These are phyloP conservation scores for Schwanniomyces occidentalis DNA, from an alignment of 805 yeast species.

Conservation along the genomic window DNA sequence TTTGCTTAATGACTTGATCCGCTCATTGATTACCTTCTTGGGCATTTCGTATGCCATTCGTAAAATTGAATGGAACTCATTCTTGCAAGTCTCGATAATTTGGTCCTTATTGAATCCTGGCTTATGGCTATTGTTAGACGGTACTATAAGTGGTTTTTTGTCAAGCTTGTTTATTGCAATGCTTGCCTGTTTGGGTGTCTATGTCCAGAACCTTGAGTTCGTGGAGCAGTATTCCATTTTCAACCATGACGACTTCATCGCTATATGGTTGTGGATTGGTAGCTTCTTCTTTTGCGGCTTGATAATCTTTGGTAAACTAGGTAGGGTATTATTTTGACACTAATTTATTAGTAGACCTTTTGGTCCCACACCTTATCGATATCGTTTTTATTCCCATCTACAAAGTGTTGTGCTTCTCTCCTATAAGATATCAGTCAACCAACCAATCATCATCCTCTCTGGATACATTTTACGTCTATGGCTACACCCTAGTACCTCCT, in stretches of 20 bases:
- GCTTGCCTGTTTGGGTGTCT: slow-evolving; percentile 32
- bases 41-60: slow-evolving; percentile 74
- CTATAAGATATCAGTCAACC: too few species aligned
- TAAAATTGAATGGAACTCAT: slow-evolving; percentile 66
- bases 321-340: slow-evolving; percentile 53
- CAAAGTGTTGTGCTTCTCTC: too few species aligned
- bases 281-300: slow-evolving; percentile 68
- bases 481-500: too few species aligned
- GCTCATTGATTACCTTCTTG: slow-evolving; percentile 58
- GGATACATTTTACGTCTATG: too few species aligned
- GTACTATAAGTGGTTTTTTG: slow-evolving; percentile 53
- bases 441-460: too few species aligned
- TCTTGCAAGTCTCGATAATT: slow-evolving; percentile 61
- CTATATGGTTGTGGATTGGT: slow-evolving; percentile 54
- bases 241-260: slow-evolving; percentile 29
- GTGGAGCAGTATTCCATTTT: slow-evolving; percentile 14
- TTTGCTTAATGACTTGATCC: slow-evolving; percentile 35
- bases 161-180: slow-evolving; percentile 34
- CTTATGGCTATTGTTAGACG: slow-evolving; percentile 66
- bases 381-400: too few species aligned
- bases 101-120: slow-evolving; percentile 66
- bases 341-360: too few species aligned
- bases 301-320: slow-evolving; percentile 67
- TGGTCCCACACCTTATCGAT: too few species aligned
- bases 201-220: slow-evolving; percentile 25